Evolutionary conservation across 1,139 yeast genomes (phyloP).

Genomic region (Hyphopichia wangnamkhiaoensis): DNA sequence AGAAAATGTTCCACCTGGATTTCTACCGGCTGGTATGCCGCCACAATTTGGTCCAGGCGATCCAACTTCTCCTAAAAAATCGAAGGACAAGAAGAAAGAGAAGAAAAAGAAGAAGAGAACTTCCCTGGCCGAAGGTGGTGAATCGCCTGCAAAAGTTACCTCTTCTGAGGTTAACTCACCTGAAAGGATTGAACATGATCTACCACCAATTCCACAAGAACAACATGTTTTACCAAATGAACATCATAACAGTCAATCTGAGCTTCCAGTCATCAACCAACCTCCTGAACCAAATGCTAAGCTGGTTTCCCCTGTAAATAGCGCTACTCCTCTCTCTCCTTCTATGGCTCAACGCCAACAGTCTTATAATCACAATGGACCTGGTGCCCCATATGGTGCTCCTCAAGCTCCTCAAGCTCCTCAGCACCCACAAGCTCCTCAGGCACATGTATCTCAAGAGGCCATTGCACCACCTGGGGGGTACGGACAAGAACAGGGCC

Average conservation of each 20-base stretch:
- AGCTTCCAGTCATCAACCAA: no score
- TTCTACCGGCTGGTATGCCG: slow-evolving; percentile 4
- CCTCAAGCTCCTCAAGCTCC: not conserved
- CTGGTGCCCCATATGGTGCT: not conserved
- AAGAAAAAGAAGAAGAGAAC: slow-evolving; percentile 6
- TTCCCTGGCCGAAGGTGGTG: no score
- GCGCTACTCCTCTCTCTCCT: slow-evolving; percentile 1
- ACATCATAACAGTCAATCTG: not conserved
- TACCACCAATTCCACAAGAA: slow-evolving; percentile 3
- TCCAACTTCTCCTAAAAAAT: slow-evolving; percentile 3
- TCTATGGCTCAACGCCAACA: no score
- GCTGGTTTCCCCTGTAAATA: not conserved
- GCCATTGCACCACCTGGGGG: no score
- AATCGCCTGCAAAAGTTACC: no score
- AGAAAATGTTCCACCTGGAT: slow-evolving; percentile 2
- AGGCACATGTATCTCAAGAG: no score
- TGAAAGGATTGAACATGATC: not conserved
- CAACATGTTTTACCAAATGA: not conserved
- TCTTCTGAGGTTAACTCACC: no score
- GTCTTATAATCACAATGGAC: slow-evolving; percentile 3
- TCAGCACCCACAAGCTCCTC: no score
- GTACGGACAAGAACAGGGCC: no score
- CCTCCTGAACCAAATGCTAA: not conserved
- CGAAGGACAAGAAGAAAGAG: slow-evolving; percentile 5
- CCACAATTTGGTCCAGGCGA: slow-evolving; percentile 1